Base-by-base conservation (phyloP, 1,284 basidiomycete species). In the Puccinia coronata region DNA sequence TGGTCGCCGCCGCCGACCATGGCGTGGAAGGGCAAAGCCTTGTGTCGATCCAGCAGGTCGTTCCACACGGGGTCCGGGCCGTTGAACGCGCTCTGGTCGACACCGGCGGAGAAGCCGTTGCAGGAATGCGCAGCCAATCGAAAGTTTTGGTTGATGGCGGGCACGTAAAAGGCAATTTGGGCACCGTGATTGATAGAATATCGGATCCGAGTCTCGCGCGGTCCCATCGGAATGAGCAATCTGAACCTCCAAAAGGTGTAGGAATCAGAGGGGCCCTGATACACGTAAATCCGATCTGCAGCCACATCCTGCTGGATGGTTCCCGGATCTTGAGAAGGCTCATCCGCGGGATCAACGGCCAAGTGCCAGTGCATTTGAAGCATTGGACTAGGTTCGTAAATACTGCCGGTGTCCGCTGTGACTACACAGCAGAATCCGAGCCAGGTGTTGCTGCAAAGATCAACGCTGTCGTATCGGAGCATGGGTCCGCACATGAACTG, bases 391-490 rank as follows among this genome's bases (percentile, higher is more conserved):
- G 85, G 85, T 67, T 84, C 83, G 82, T 86, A 87, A 28, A 80
- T 83, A 85, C 80, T 85, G 84, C 74, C 90, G 87, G 70, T 91
- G 89, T 94, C 28, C 36, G 67, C 59, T 34, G 57, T 71, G 25
- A 69, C 72, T 18, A n/a, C 41, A 65, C 20, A 63, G 28, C 20
- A 75, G 63, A 75, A 90, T 91, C 87, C 55, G 36, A 59, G 28
- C 95, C 96, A 83, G 92, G 90, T 93, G 94, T 98, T 41, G 94
- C 87, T 20, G 59, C 90, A 87, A 80, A 90, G 88, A 82, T 93
- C 91, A 36, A 94, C 90, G 0, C 94, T 97, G 86, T 98, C 96
- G 86, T 96, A 98, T 82, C 92, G 90, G 83, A 99, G 87, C 57
- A 98, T 88, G 16, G 96, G 96, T 0, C 95, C 95, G 77, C 87